phyloP scores from a whole-genome alignment of 1,284 basidiomycete species.

The Trametes hirsuta region DNA sequence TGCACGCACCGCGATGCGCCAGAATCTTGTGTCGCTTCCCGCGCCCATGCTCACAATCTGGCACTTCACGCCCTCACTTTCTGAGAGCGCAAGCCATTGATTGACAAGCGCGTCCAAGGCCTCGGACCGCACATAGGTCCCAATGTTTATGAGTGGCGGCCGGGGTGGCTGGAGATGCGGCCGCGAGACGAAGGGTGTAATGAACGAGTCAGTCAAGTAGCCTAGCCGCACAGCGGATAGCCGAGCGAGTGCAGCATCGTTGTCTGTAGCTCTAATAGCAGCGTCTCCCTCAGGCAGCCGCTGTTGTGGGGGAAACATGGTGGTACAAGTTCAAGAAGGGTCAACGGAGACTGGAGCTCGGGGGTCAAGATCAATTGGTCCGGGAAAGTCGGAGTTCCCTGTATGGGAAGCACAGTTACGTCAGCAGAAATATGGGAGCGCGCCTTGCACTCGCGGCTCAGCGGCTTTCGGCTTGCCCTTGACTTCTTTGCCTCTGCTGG shows the following conservation, averaged over 20 bases:
- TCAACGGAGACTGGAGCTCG: neutral
- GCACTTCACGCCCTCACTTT: conserved; percentile 45
- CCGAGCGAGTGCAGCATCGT: conserved; percentile 76
- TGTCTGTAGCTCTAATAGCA: conserved; percentile 72
- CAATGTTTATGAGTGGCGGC: conserved; percentile 93
- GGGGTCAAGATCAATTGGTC: neutral
- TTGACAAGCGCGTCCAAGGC: conserved; percentile 83
- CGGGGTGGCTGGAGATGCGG: conserved; percentile 65
- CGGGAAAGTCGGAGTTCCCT: neutral
- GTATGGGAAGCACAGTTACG: neutral
- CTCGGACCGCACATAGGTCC: conserved; percentile 86
- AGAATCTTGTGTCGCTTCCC: conserved; percentile 93
- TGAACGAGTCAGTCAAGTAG: conserved; percentile 79
- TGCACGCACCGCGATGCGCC: conserved; percentile 79
- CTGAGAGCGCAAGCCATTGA: conserved; percentile 61
- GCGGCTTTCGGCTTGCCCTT: neutral
- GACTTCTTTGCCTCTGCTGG: neutral
- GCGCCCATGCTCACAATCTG: conserved; percentile 92
- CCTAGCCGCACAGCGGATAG: conserved; percentile 79
- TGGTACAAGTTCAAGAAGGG: neutral
- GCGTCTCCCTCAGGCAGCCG: conserved; percentile 47
- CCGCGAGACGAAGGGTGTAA: conserved; percentile 64
- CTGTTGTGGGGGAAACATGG: conserved; percentile 21
- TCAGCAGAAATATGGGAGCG: conserved; percentile 6
- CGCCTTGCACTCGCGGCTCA: neutral